Evolutionary conservation across 1,284 basidiomycete genomes (phyloP).

Genomic region (Bondarzewia mesenterica): DNA sequence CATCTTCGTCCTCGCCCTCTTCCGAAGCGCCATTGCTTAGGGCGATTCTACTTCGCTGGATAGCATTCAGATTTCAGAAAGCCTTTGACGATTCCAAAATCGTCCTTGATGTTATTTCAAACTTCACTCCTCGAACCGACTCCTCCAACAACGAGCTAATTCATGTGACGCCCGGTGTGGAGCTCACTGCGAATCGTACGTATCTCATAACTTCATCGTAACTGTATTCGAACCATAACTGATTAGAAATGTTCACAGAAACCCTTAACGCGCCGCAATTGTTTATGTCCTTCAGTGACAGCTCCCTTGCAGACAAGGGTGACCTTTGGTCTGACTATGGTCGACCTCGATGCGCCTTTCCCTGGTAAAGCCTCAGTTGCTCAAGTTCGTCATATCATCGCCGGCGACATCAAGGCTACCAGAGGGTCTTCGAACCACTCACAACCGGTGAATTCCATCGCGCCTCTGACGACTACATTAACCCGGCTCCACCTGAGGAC

Average conservation of each 20-base stretch:
- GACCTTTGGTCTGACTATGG: slow-evolving; percentile 35
- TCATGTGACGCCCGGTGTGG: slow-evolving; percentile 29
- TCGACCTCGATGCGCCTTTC: slow-evolving; percentile 43
- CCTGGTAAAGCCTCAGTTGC: slow-evolving; percentile 30
- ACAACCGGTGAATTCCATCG: slow-evolving; percentile 27
- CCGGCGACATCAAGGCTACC: slow-evolving; percentile 30
- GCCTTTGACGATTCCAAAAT: slow-evolving; percentile 23
- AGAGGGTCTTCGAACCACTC: slow-evolving; percentile 13
- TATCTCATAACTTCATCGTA: background rate
- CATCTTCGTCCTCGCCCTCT: background rate
- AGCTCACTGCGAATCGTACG: slow-evolving; percentile 34
- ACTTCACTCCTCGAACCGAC: slow-evolving; percentile 27
- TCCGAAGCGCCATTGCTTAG: background rate
- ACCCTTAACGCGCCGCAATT: slow-evolving; percentile 29
- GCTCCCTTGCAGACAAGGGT: slow-evolving; percentile 17
- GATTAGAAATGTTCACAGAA: slow-evolving; percentile 20
- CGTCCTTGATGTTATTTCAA: slow-evolving; percentile 33
- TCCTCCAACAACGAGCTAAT: slow-evolving; percentile 17
- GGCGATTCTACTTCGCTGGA: background rate
- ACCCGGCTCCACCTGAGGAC: slow-evolving; percentile 34
- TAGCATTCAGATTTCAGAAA: background rate
- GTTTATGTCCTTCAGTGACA: slow-evolving; percentile 25
- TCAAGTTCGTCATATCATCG: slow-evolving; percentile 38
- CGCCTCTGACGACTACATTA: slow-evolving; percentile 33
- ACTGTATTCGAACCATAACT: background rate